A percentile compares a stretch with the other conserved stretches of the same genome.
Conservation (phyloP, 805 yeast species). For the Candida oleophila region DNA sequence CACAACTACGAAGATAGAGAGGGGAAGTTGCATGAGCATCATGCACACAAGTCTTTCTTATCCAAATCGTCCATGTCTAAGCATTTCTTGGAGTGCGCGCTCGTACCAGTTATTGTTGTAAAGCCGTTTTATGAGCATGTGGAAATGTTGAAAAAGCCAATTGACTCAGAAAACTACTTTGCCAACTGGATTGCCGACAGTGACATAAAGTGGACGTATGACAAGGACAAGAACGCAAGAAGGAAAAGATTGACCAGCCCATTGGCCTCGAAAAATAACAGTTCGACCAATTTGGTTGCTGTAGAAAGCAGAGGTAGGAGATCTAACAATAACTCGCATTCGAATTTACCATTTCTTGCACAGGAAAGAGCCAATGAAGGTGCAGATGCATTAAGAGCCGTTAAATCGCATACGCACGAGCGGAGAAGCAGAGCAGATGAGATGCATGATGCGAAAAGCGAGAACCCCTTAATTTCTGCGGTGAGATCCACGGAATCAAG, state of each 20-base stretch:
- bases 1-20: slow-evolving; percentile 27
- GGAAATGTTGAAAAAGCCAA: slow-evolving; percentile 28
- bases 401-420: background rate
- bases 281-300: slow-evolving; percentile 15
- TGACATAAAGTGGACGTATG: slow-evolving; percentile 18
- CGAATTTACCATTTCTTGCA: background rate
- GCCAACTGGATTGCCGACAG: slow-evolving; percentile 30
- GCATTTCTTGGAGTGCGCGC: slow-evolving; percentile 41
- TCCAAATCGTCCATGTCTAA: slow-evolving; percentile 36
- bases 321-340: background rate
- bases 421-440: background rate
- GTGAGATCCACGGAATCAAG: slow-evolving; percentile 5
- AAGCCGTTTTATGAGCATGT: slow-evolving; percentile 36
- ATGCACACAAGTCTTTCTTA: slow-evolving; percentile 25
- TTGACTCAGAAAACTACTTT: slow-evolving; percentile 36
- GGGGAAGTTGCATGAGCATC: slow-evolving; percentile 8
- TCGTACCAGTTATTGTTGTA: slow-evolving; percentile 44
- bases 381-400: background rate
- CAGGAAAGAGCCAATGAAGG: background rate
- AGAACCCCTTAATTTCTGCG: background rate
- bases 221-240: slow-evolving; percentile 17
- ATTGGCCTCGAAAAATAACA: slow-evolving; percentile 14
- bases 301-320: slow-evolving; percentile 8
- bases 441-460: background rate
- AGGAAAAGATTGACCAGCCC: slow-evolving; percentile 17